phyloP scores from a whole-genome alignment of 179 eudicot species.

The Heliamphora pulchella region DNA sequence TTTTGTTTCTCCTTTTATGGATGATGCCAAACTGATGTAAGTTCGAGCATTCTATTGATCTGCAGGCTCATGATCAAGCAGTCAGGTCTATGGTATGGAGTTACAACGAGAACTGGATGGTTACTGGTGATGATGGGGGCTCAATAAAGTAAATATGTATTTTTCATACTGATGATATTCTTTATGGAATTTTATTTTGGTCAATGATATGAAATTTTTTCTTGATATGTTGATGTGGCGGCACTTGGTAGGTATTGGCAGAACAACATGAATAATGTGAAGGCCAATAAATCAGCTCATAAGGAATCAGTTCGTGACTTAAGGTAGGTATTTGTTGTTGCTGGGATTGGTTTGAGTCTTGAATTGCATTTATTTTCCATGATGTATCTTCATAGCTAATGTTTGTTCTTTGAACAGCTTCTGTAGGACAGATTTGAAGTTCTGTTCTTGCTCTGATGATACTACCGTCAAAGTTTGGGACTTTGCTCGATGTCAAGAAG shows the following conservation, averaged over 20 bases:
- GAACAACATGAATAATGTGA: conserved; percentile 95
- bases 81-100: conserved; percentile 99
- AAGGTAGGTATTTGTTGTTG: conserved; percentile 38
- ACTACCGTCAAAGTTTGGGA: conserved; percentile 98
- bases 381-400: conserved; percentile 14
- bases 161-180: not conserved
- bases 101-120: conserved; percentile 98
- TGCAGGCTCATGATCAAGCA: conserved; percentile 97
- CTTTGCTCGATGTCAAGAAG: conserved; percentile 95
- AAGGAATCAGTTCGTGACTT: conserved; percentile 91
- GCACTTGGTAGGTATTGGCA: conserved; percentile 78
- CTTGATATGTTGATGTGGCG: conserved; percentile 9
- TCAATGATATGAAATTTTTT: not conserved
- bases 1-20: not conserved
- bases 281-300: conserved; percentile 86
- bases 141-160: conserved; percentile 54
- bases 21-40: not conserved
- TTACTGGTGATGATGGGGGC: conserved; percentile 97
- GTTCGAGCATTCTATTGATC: conserved; percentile 9
- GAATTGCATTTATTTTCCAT: not conserved
- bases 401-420: conserved; percentile 50
- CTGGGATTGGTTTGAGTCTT: not conserved
- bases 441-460: conserved; percentile 97
- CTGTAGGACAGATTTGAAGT: conserved; percentile 88
- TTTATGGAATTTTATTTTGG: conserved; percentile 11